Base-by-base conservation (phyloP, 2,329 filamentous ascomycete genomes). In the Colletotrichum spaethianum region DNA sequence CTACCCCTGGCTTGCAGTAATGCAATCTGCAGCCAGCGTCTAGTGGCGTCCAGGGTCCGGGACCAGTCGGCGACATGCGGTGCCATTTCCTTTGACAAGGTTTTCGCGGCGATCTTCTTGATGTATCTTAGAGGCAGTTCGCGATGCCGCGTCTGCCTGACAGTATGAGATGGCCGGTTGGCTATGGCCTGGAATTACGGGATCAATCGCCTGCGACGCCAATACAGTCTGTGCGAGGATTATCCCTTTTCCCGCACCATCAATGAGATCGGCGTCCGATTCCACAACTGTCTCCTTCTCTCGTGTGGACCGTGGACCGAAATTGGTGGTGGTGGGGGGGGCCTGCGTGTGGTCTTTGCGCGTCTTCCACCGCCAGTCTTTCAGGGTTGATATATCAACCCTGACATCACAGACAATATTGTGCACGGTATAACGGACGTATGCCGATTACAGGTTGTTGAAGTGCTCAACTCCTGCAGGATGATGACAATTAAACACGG, bases 231-330 rank as follows among this genome's bases (percentile, higher is more conserved):
- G 52, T 72, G 65, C 60, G 31, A 52, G 28, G 61, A 20, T 55
- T 55, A 56, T 18, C 53, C 40, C 18, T 70, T 56, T 67, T 36
- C 23, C 23, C 50, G 42, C 52, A 38, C 31, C 63, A 52, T 60
- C 52, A n/a, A 50, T 46, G 18, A 60, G 53, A 72, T 63, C 65
- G 57, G 53, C 53, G 53, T 61, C 52, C 28, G 57, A 57, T 56
- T 67, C 64, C 31, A 53, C n/a, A 16, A 20, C 36, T n/a, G 42
- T 40, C 26, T 36, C 44, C 18, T 46, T 53, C 11, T 61, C 59
- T 60, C 65, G 53, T n/a, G n/a, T n/a, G n/a, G n/a, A n/a, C 64
- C 53, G 60, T 70, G 44, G 70, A 28, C 63, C 48, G 67, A 62
- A 70, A 62, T 62, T 70, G 38, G 26, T 56, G 31, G 44, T 31